Percentiles rank a stretch among this genome's conserved stretches.
Conservation (phyloP, 495 filamentous ascomycete species). For the Parachaetomium inaequale region DNA sequence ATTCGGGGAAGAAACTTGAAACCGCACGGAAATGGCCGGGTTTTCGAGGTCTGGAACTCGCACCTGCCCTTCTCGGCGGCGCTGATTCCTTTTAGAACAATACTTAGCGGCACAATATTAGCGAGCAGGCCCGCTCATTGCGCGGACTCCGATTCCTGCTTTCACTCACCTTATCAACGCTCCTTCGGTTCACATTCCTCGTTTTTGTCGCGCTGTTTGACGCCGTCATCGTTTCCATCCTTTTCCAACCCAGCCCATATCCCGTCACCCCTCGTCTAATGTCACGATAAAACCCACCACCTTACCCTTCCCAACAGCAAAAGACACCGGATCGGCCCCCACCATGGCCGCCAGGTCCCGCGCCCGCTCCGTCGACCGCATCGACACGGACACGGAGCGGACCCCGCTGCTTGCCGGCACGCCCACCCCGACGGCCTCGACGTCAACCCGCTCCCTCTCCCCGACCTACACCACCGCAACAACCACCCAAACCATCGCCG, state of each 20-base stretch:
- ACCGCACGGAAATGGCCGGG: neutral
- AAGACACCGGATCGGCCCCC: neutral
- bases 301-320: neutral
- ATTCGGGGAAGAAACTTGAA: neutral
- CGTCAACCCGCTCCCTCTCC: neutral
- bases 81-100: neutral
- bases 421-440: conserved; percentile 4
- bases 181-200: neutral
- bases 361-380: neutral
- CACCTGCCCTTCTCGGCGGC: conserved; percentile 6
- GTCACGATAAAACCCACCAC: neutral
- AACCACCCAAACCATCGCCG: neutral
- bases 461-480: neutral
- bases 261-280: neutral
- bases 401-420: conserved; percentile 19
- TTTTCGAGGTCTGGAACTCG: neutral
- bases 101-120: neutral
- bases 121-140: neutral
- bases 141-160: neutral
- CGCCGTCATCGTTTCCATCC: neutral
- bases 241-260: no score
- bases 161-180: neutral
- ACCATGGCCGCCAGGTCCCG: neutral
- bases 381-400: conserved; percentile 14
- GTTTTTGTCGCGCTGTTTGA: neutral